Evolutionary conservation across 1,139 yeast genomes (phyloP).

Genomic region (Zygosaccharomyces sapae): DNA sequence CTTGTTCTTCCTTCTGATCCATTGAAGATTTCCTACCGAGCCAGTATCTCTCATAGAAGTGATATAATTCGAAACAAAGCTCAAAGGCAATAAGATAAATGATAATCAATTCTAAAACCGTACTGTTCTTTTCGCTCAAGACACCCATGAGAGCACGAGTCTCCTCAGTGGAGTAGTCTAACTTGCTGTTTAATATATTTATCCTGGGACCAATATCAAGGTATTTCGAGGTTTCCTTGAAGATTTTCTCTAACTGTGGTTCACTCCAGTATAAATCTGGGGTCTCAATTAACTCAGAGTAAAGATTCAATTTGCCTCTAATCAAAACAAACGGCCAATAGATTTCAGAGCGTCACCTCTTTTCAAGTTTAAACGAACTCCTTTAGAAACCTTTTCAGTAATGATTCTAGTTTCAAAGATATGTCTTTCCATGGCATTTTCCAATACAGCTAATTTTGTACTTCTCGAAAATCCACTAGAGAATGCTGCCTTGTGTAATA

Average conservation of each 20-base stretch:
- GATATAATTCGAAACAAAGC: constrained; percentile 73
- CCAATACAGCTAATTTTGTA: constrained; percentile 77
- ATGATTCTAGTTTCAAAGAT: constrained; percentile 57
- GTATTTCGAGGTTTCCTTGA: constrained; percentile 62
- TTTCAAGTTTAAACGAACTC: constrained; percentile 51
- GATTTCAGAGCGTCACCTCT: constrained; percentile 62
- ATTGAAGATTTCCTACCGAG: constrained; percentile 2
- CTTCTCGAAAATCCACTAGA: constrained; percentile 84
- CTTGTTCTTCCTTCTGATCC: not conserved
- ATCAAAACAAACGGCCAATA: constrained; percentile 72
- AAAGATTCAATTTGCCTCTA: constrained; percentile 76
- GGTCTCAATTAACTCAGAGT: constrained; percentile 86
- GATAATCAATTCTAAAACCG: constrained; percentile 82
- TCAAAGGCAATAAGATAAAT: constrained; percentile 78
- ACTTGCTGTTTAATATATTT: constrained; percentile 70
- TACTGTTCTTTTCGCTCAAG: constrained; percentile 69
- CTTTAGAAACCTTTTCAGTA: constrained; percentile 63
- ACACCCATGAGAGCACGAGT: constrained; percentile 73
- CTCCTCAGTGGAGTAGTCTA: constrained; percentile 89
- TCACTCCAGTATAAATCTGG: constrained; percentile 94
- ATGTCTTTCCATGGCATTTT: constrained; percentile 64
- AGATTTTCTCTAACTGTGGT: constrained; percentile 73
- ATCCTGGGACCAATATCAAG: constrained; percentile 77
- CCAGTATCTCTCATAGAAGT: constrained; percentile 39
- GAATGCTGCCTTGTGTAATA: constrained; percentile 81